Evolutionary conservation across 768 basidiomycete species (phyloP).

Genomic region (Albatrellus ellisii): DNA sequence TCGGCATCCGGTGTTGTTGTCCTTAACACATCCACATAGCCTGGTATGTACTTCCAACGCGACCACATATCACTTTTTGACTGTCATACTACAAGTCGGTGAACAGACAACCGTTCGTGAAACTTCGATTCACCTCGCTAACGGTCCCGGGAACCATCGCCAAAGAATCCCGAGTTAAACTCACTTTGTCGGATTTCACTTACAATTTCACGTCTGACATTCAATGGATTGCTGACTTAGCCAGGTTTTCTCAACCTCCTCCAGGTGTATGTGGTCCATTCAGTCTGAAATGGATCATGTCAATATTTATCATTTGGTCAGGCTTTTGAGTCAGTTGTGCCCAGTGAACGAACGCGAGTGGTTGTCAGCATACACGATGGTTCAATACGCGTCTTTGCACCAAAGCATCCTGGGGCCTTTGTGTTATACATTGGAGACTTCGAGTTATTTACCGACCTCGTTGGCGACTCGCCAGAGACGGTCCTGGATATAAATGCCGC

Average conservation of each 20-base stretch:
- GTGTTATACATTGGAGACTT: slow-evolving; percentile 51
- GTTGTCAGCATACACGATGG: slow-evolving; percentile 52
- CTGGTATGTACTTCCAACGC: slow-evolving; percentile 34
- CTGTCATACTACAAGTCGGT: slow-evolving; percentile 12
- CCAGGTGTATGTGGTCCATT: slow-evolving; percentile 52
- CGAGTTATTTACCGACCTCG: slow-evolving; percentile 60
- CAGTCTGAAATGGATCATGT: neutral
- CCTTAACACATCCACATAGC: slow-evolving; percentile 42
- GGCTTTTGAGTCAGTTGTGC: slow-evolving; percentile 91
- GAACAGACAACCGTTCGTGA: slow-evolving; percentile 36
- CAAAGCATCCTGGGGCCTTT: slow-evolving; percentile 48
- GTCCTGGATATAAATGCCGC: slow-evolving; percentile 36
- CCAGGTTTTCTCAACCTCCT: slow-evolving; percentile 62
- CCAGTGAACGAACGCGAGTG: slow-evolving; percentile 72
- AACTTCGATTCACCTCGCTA: slow-evolving; percentile 55
- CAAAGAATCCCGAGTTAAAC: slow-evolving; percentile 70
- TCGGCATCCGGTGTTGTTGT: slow-evolving; percentile 30
- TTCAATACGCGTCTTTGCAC: slow-evolving; percentile 47
- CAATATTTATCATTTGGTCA: slow-evolving; percentile 16
- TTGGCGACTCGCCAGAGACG: slow-evolving; percentile 49
- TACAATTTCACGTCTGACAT: slow-evolving; percentile 49
- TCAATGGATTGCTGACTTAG: slow-evolving; percentile 48
- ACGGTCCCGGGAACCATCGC: slow-evolving; percentile 41
- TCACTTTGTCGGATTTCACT: slow-evolving; percentile 52
- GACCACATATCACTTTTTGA: neutral